Conservation (phyloP, 768 basidiomycete species). For the Kwoniella botswanensis region DNA sequence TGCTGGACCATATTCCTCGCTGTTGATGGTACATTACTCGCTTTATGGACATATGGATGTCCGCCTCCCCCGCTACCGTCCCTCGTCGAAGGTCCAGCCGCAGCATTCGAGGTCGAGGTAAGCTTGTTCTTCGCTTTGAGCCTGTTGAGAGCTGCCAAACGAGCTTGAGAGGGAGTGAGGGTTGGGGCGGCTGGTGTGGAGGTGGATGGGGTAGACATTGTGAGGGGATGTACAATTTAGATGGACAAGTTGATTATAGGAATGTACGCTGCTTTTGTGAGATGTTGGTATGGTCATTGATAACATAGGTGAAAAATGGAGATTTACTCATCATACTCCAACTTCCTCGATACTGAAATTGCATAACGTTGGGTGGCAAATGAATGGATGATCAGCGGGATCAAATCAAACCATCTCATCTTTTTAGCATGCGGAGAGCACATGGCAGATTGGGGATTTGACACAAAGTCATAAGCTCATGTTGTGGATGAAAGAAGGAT, state of each 20-base stretch:
- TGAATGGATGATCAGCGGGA: background rate
- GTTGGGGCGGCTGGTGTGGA: conserved; percentile 6
- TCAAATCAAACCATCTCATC: no score
- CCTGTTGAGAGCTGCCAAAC: conserved; percentile 52
- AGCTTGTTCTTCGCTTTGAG: conserved; percentile 52
- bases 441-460: background rate
- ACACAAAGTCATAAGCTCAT: background rate
- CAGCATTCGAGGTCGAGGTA: conserved; percentile 9
- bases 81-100: background rate
- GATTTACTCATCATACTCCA: no score
- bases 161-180: conserved; percentile 44
- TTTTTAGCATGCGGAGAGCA: no score
- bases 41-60: conserved; percentile 38
- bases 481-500: no score
- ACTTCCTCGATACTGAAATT: no score
- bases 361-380: conserved; percentile 22
- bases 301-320: no score
- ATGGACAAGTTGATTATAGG: conserved; percentile 1
- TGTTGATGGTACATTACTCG: conserved; percentile 29
- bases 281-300: no score
- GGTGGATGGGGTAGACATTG: conserved; percentile 10
- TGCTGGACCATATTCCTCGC: conserved; percentile 40
- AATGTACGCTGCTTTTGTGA: no score
- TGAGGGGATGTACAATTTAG: background rate
- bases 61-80: background rate